Conservation (phyloP, 768 basidiomycete genomes). For the Lactarius psammicola region DNA sequence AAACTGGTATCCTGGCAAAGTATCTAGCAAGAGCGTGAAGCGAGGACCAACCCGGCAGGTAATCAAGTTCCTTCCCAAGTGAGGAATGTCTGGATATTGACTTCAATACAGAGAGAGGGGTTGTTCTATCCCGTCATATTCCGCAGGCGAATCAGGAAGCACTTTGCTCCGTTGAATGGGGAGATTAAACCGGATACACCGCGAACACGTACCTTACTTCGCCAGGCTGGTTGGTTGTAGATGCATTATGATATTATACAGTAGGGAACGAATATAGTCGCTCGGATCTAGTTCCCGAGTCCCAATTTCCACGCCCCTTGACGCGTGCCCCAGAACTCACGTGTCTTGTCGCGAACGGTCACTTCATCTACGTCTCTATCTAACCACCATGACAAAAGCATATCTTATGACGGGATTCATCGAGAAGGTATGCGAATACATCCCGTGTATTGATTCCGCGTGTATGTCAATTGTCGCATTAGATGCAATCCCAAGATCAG, state of each 20-base stretch:
- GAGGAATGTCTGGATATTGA: background rate
- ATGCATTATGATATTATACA: background rate
- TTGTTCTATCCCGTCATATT: conserved; percentile 28
- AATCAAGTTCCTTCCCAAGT: background rate
- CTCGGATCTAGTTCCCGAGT: no score
- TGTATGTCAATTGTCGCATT: conserved; percentile 20
- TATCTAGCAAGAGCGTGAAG: conserved; percentile 23
- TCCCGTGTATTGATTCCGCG: conserved; percentile 9
- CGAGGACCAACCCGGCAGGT: conserved; percentile 26
- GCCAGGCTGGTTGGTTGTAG: conserved; percentile 20
- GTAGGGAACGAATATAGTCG: background rate
- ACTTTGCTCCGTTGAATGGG: conserved; percentile 34
- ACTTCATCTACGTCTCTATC: conserved; percentile 4
- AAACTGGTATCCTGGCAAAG: conserved; percentile 25
- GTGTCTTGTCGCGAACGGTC: background rate
- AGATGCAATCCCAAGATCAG: conserved; percentile 92
- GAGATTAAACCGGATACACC: conserved; percentile 36
- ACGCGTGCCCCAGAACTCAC: background rate
- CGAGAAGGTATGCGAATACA: conserved; percentile 57
- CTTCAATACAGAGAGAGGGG: conserved; percentile 20
- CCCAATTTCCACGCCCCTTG: background rate
- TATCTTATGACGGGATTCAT: conserved; percentile 83
- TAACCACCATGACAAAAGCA: conserved; percentile 70
- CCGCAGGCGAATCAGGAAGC: conserved; percentile 21
- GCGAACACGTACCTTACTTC: conserved; percentile 30